Evolutionary conservation across 2,329 filamentous ascomycete species (phyloP).

Genomic region (Penicillium paneum): DNA sequence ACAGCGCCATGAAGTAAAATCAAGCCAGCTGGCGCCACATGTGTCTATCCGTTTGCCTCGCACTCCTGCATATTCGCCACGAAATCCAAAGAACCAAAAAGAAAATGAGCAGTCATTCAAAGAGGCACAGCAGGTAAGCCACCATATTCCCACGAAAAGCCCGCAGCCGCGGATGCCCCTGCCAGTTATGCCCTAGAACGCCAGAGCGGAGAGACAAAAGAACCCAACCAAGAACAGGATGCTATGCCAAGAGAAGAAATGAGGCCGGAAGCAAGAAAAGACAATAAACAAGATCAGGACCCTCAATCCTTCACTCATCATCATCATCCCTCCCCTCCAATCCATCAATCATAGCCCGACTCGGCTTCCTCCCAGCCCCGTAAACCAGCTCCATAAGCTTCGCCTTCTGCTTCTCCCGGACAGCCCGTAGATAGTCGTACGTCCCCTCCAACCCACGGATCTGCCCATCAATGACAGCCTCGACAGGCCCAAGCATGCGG

Average conservation of each 20-base stretch:
- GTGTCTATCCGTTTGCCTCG: slow-evolving; percentile 6
- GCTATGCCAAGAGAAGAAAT: slow-evolving; percentile 2
- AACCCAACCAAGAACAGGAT: neutral
- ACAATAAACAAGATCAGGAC: neutral
- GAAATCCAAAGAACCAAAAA: neutral
- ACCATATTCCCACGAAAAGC: neutral
- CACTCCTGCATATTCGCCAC: slow-evolving; percentile 4
- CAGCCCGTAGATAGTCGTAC: slow-evolving; percentile 70
- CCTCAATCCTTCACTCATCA: neutral
- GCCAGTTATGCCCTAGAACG: slow-evolving; percentile 5
- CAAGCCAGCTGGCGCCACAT: slow-evolving; percentile 7
- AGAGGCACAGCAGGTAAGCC: slow-evolving; percentile 3
- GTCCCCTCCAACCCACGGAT: slow-evolving; percentile 78
- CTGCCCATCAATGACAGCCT: slow-evolving; percentile 69
- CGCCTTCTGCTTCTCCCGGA: slow-evolving; percentile 75
- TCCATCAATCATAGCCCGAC: slow-evolving; percentile 25
- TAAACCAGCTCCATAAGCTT: slow-evolving; percentile 79
- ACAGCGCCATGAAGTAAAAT: neutral
- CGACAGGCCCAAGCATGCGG: slow-evolving; percentile 56
- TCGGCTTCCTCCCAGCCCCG: slow-evolving; percentile 46
- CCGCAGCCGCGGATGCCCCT: slow-evolving; percentile 1
- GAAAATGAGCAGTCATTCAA: neutral
- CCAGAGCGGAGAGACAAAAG: neutral
- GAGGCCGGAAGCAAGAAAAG: neutral
- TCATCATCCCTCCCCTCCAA: slow-evolving; percentile 18